phyloP scores from a whole-genome alignment of 306 rosid species.

The Sesbania bispinosa region DNA sequence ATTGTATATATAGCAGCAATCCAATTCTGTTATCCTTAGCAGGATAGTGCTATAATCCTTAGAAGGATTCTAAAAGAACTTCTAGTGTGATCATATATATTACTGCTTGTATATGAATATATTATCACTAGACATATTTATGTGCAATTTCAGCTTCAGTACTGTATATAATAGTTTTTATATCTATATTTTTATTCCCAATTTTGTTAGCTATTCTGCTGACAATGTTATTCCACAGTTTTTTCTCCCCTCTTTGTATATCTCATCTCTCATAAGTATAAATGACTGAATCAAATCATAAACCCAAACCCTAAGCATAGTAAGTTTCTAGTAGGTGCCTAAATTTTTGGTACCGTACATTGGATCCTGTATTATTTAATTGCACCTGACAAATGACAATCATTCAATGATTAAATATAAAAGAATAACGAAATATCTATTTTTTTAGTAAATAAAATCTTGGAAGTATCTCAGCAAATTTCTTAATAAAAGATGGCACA shows the following conservation, averaged over 20 bases:
- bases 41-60: slow-evolving; percentile 8
- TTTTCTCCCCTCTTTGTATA: too few relatives aligned
- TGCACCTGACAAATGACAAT: neutral
- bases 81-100: neutral
- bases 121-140: neutral
- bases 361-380: neutral
- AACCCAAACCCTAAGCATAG: too few relatives aligned
- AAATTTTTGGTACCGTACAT: neutral
- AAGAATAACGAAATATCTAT: neutral
- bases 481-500: too few relatives aligned
- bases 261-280: too few relatives aligned
- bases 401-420: too few relatives aligned
- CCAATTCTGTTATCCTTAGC: neutral
- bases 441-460: neutral
- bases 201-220: neutral
- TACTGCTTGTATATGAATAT: slow-evolving; percentile 6
- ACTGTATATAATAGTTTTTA: neutral
- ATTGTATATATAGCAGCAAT: slow-evolving; percentile 8
- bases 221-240: too few relatives aligned
- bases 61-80: neutral
- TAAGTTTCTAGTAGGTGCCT: neutral
- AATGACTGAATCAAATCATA: too few relatives aligned
- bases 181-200: neutral
- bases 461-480: neutral
- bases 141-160: neutral